Evolutionary conservation across 768 basidiomycete genomes (phyloP), one percentile per base, ranked within the genome.

Genomic region (Phylloporus sp.): DNA sequence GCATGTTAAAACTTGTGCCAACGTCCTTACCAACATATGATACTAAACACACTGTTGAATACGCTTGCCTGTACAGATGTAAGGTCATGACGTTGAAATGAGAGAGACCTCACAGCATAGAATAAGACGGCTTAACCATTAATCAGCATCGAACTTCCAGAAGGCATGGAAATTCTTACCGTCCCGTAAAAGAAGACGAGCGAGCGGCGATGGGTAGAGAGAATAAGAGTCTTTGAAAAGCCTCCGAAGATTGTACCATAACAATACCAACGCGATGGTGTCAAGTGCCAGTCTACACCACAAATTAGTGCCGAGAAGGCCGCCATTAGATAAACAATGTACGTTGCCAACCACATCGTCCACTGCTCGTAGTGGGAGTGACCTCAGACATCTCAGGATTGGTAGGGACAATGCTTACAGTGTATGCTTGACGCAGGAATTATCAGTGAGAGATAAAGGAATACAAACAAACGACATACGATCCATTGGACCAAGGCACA

Each of bases 1-100:
- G 23, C 5, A 16, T 27, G 24, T 36, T 20, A 28, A 23, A 29
- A 48, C 2, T 16, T 27, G 24, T 15, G 11, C 15, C 18, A 38
- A 20, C 26, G 5, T 44, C 2, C 57, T 41, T 40, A 62, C 60
- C 54, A 62, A 36, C 57, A 55, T 3, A 47, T 11, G 1, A 62
- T 45, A n/a, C 27, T 31, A 7, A 47, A 49, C 11, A 47, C n/a
- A 31, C 38, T 45, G n/a, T 44, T 54, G 12, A 54, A 51, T 11
- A 49, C 9, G 22, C 44, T 50, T 9, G 34, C 42, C 56, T 57
- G 27, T 28, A 40, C 6, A 11, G 8, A 12, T 11, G 8, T 50
- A 27, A 45, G 27, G 24, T 36, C 36, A n/a, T 10, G 9, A 3
- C 31, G 24, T 22, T 15, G 22, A 32, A 22, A 23, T 7, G 23